A percentile compares a stretch with the other conserved stretches of the same genome.
Conservation (phyloP, 768 basidiomycete genomes). For the Tubosaeta brunneosetosa region DNA sequence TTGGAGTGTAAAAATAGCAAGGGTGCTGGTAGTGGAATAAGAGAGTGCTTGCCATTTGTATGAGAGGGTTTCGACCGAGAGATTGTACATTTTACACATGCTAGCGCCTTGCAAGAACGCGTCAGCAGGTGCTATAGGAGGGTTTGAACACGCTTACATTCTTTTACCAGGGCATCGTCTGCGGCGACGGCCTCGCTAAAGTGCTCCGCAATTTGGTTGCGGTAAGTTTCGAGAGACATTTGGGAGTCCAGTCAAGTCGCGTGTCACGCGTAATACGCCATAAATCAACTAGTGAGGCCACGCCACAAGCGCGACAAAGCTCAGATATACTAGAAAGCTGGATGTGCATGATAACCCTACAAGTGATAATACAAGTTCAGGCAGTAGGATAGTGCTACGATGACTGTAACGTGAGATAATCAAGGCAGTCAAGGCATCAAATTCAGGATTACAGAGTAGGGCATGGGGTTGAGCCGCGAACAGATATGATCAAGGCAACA, state of each 20-base stretch:
- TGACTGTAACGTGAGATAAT: conserved; percentile 9
- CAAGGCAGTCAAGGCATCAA: conserved; percentile 15
- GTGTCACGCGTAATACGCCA: too few relatives aligned
- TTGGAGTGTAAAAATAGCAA: conserved; percentile 46
- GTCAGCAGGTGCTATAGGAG: conserved; percentile 6
- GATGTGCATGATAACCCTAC: conserved; percentile 21
- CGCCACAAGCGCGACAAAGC: conserved; percentile 11
- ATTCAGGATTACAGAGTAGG: conserved; percentile 4
- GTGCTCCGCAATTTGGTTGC: conserved; percentile 19
- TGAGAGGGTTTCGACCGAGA: conserved; percentile 47
- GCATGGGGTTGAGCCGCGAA: conserved; percentile 15
- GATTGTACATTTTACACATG: conserved; percentile 60
- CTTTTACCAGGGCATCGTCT: conserved; percentile 44
- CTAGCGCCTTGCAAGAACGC: conserved; percentile 43
- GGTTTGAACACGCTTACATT: conserved; percentile 41
- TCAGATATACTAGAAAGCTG: conserved; percentile 17
- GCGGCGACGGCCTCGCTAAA: conserved; percentile 28
- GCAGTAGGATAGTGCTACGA: conserved; percentile 21
- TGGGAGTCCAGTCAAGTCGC: too few relatives aligned
- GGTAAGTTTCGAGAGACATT: conserved; percentile 23
- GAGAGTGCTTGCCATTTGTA: conserved; percentile 66
- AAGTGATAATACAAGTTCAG: conserved; percentile 28
- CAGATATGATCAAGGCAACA: conserved; percentile 22
- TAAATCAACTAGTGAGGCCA: too few relatives aligned
- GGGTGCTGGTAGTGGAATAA: conserved; percentile 23